Evolutionary conservation across 352 stramenopile genomes (phyloP).

Genomic region (Phytophthora colocasiae): DNA sequence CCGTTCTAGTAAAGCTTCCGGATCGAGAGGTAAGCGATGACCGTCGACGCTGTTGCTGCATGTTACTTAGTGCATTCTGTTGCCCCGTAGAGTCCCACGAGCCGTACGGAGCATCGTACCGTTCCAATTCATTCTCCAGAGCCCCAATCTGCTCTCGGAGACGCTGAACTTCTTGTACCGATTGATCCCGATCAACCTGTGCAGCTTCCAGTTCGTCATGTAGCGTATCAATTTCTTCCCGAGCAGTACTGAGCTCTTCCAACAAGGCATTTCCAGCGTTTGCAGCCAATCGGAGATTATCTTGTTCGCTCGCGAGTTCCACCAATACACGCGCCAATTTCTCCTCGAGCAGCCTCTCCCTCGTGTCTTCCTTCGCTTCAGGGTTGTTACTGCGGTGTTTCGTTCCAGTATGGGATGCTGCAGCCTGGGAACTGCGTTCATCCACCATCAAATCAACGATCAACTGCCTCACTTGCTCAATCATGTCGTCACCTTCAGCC

Average conservation of each 20-base stretch:
- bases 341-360: conserved; percentile 42
- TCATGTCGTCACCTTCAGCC: conserved; percentile 17
- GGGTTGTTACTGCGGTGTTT: conserved; percentile 33
- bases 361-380: conserved; percentile 22
- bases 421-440: conserved; percentile 8
- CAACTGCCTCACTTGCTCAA: conserved; percentile 43
- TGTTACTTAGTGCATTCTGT: conserved; percentile 14
- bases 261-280: conserved; percentile 59
- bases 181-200: conserved; percentile 28
- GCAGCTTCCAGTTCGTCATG: conserved; percentile 38
- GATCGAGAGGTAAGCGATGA: conserved; percentile 20
- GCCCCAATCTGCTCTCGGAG: conserved; percentile 35
- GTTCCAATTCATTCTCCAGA: conserved; percentile 43
- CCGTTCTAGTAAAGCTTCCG: conserved; percentile 16
- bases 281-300: conserved; percentile 57
- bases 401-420: background rate
- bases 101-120: conserved; percentile 14
- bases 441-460: conserved; percentile 42
- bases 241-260: conserved; percentile 42
- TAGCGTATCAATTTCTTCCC: conserved; percentile 36
- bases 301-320: conserved; percentile 52
- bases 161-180: conserved; percentile 27
- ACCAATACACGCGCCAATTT: conserved; percentile 49
- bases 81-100: conserved; percentile 10
- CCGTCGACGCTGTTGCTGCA: conserved; percentile 16